Conservation (phyloP, 2,329 filamentous ascomycete species). For the Fusarium xyrophilum region DNA sequence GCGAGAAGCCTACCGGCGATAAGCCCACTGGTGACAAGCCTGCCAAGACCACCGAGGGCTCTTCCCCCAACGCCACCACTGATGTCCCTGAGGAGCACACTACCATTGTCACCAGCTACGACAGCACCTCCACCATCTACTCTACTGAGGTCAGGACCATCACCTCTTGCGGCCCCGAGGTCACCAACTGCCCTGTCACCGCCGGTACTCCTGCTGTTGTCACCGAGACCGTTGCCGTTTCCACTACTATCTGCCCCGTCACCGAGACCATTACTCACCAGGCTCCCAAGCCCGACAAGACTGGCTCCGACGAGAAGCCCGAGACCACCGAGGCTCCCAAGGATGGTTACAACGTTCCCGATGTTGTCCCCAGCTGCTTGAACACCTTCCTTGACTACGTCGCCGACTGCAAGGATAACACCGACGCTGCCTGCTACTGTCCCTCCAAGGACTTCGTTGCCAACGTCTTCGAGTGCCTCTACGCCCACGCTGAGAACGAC, state of each 20-base stretch:
- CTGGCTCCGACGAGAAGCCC: conserved; percentile 33
- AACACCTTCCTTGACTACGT: conserved; percentile 85
- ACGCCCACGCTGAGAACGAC: conserved; percentile 73
- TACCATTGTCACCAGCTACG: conserved; percentile 30
- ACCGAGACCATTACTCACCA: conserved; percentile 35
- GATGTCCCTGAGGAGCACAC: conserved; percentile 32
- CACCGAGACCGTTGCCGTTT: conserved; percentile 37
- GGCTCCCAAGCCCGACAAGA: conserved; percentile 29
- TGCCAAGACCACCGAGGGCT: conserved; percentile 26
- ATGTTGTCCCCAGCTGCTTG: conserved; percentile 83
- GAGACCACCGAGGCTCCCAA: conserved; percentile 47
- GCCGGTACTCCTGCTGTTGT: conserved; percentile 33
- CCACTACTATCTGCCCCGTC: conserved; percentile 38
- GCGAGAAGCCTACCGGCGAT: conserved; percentile 27
- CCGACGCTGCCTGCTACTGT: conserved; percentile 86
- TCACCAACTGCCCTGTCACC: conserved; percentile 57
- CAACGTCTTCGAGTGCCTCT: conserved; percentile 82
- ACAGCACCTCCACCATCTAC: conserved; percentile 23
- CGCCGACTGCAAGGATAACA: conserved; percentile 78
- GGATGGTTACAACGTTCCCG: conserved; percentile 54
- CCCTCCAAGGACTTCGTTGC: conserved; percentile 76
- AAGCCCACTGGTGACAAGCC: not conserved
- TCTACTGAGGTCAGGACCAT: conserved; percentile 31
- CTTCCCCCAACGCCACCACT: conserved; percentile 36
- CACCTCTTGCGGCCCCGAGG: conserved; percentile 41